Evolutionary conservation across 305 asterid species (phyloP).

Genomic region (Monarda citriodora): DNA sequence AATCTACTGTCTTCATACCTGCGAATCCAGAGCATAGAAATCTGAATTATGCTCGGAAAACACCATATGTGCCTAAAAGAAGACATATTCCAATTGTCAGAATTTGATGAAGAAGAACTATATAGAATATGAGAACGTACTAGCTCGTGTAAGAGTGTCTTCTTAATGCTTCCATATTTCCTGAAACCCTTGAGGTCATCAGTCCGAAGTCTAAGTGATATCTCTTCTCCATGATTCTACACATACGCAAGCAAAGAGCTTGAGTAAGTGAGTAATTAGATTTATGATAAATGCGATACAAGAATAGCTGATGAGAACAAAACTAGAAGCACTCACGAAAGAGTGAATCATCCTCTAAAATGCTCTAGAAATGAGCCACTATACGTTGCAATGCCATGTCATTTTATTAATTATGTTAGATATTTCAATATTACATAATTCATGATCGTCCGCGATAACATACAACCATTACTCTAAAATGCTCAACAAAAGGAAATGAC

Average conservation of each 20-base stretch:
- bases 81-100: conserved; percentile 14
- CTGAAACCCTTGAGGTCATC: conserved; percentile 98
- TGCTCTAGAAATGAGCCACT: no score
- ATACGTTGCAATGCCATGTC: no score
- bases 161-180: conserved; percentile 84
- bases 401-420: no score
- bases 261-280: conserved; percentile 16
- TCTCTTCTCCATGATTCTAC: conserved; percentile 96
- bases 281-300: not conserved
- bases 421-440: no score
- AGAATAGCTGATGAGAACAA: not conserved
- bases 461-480: no score
- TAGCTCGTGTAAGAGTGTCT: conserved; percentile 92
- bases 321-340: conserved; percentile 4
- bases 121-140: conserved; percentile 35
- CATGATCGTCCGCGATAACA: no score
- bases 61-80: conserved; percentile 91
- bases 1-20: conserved; percentile 48
- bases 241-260: conserved; percentile 23
- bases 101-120: conserved; percentile 9
- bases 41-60: conserved; percentile 83
- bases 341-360: conserved; percentile 8
- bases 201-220: conserved; percentile 93
- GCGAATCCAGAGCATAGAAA: conserved; percentile 78
- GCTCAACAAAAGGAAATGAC: no score